Evolutionary conservation across 1,284 basidiomycete genomes (phyloP).

Genomic region (Sporisorium graminicola): DNA sequence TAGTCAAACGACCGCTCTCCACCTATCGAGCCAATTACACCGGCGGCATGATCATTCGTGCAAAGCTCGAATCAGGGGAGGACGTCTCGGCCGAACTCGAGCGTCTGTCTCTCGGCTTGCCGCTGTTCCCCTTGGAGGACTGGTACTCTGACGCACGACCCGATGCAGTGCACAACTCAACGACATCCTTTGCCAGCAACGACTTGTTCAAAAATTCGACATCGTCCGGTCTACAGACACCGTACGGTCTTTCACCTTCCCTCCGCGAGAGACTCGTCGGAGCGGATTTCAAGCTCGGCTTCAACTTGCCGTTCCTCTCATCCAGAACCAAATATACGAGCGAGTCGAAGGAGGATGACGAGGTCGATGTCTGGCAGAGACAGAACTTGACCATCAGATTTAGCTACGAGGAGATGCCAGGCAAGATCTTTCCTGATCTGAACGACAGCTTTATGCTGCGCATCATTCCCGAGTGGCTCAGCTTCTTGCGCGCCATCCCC

Average conservation of each 20-base stretch:
- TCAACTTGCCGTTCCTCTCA: slow-evolving; percentile 24
- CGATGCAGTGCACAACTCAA: background rate
- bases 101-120: slow-evolving; percentile 29
- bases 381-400: slow-evolving; percentile 34
- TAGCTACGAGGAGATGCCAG: slow-evolving; percentile 28
- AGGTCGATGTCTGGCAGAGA: slow-evolving; percentile 33
- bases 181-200: background rate
- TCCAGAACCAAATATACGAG: slow-evolving; percentile 7
- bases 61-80: slow-evolving; percentile 25
- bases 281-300: slow-evolving; percentile 19
- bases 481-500: slow-evolving; percentile 28
- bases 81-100: slow-evolving; percentile 31
- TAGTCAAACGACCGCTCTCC: slow-evolving; percentile 15
- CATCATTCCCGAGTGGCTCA: slow-evolving; percentile 40
- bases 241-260: slow-evolving; percentile 22
- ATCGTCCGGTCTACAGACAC: slow-evolving; percentile 13
- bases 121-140: slow-evolving; percentile 22
- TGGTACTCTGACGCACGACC: slow-evolving; percentile 2
- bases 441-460: slow-evolving; percentile 33
- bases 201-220: background rate
- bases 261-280: slow-evolving; percentile 23
- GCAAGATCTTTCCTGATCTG: slow-evolving; percentile 15
- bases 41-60: slow-evolving; percentile 18
- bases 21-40: slow-evolving; percentile 32
- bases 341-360: background rate